Percentiles rank a stretch among this genome's conserved stretches.
Evolutionary conservation across 495 filamentous ascomycete genomes (phyloP).

Genomic region (Lindgomyces ingoldianus): DNA sequence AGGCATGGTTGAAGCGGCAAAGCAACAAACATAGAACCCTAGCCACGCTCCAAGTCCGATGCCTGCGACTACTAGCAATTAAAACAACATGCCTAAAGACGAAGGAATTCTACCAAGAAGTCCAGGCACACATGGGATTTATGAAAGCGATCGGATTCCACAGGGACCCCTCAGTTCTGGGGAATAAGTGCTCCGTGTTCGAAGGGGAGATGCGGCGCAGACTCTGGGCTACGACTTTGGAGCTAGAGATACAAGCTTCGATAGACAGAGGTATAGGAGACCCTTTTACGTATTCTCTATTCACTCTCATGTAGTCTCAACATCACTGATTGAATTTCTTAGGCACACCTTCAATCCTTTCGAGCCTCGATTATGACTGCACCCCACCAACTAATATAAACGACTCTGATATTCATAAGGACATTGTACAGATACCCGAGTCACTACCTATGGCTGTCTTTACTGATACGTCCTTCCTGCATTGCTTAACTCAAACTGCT

Average conservation of each 20-base stretch:
- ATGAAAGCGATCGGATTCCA: slow-evolving; percentile 28
- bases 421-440: slow-evolving; percentile 2
- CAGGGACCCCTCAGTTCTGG: slow-evolving; percentile 16
- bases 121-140: slow-evolving; percentile 17
- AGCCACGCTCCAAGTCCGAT: slow-evolving; percentile 23
- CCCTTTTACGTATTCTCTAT: not conserved
- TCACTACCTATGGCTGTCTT: slow-evolving; percentile 9
- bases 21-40: slow-evolving; percentile 33
- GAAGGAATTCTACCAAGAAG: slow-evolving; percentile 30
- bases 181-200: slow-evolving; percentile 19
- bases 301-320: not conserved
- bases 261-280: slow-evolving; percentile 21
- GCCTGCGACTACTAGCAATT: slow-evolving; percentile 18
- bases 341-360: slow-evolving; percentile 18
- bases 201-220: slow-evolving; percentile 29
- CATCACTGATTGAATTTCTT: not conserved
- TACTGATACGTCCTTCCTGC: slow-evolving; percentile 24
- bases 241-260: slow-evolving; percentile 24
- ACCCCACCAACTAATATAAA: slow-evolving; percentile 25
- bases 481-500: not conserved
- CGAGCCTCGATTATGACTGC: slow-evolving; percentile 17
- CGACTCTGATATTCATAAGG: slow-evolving; percentile 10
- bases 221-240: slow-evolving; percentile 24
- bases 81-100: slow-evolving; percentile 26
- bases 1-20: slow-evolving; percentile 26